Conservation (phyloP, 2,329 filamentous ascomycete genomes). For the Botryotinia narcissicola region DNA sequence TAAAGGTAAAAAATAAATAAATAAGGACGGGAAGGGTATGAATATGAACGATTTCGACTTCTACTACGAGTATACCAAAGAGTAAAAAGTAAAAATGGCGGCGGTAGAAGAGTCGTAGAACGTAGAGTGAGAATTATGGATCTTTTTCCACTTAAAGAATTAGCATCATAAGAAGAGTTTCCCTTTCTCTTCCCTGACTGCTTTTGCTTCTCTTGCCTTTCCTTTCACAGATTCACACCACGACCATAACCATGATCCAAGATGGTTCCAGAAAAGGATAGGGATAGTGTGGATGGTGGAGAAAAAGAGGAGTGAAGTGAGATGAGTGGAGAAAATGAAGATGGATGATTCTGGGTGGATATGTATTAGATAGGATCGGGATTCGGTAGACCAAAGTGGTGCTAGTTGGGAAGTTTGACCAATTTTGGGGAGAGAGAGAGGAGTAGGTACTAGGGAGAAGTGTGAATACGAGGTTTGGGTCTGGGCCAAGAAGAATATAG, state of each 20-base stretch:
- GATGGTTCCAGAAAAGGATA: neutral
- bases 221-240: neutral
- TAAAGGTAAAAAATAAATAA: neutral
- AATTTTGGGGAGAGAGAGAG: neutral
- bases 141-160: neutral
- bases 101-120: neutral
- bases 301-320: neutral
- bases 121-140: constrained; percentile 9
- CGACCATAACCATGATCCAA: neutral
- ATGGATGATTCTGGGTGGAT: neutral
- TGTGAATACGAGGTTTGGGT: neutral
- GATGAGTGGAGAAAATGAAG: neutral
- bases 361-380: neutral
- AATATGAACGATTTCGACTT: neutral
- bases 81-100: neutral
- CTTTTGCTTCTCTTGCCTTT: neutral
- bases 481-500: neutral
- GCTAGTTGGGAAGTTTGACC: neutral
- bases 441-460: neutral
- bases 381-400: neutral
- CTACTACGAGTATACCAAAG: neutral
- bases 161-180: neutral
- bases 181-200: neutral
- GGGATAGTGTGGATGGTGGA: neutral
- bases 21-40: neutral